A percentile compares a stretch with the other conserved stretches of the same genome.
Evolutionary conservation across 176 grass and related monocot genomes (phyloP).

Genomic region (Pontederia paniculata): DNA sequence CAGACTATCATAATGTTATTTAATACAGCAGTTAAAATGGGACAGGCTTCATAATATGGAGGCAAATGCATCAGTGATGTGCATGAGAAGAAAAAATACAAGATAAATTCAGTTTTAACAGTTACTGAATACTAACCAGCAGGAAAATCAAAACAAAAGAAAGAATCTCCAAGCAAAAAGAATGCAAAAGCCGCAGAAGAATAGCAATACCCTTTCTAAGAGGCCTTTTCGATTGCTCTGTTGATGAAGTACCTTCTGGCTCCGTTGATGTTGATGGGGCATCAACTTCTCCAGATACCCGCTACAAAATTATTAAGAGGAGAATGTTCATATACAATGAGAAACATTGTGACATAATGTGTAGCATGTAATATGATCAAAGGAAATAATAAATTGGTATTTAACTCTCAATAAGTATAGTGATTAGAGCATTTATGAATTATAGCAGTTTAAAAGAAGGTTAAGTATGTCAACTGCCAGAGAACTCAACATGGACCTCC

Average conservation of each 20-base stretch:
- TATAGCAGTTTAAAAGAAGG: no score
- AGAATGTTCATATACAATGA: not conserved
- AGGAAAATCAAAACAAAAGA: not conserved
- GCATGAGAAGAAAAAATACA: not conserved
- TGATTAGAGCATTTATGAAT: no score
- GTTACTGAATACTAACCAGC: no score
- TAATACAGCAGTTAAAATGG: no score
- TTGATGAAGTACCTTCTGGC: slow-evolving; percentile 32
- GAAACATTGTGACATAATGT: no score
- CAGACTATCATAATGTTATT: no score
- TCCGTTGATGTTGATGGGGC: slow-evolving; percentile 32
- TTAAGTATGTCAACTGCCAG: no score
- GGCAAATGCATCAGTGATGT: not conserved
- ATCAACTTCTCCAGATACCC: slow-evolving; percentile 44
- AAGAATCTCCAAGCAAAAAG: not conserved
- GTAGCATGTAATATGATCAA: no score
- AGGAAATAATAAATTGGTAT: no score
- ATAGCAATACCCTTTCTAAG: slow-evolving; percentile 48
- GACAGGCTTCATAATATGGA: not conserved
- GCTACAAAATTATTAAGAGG: slow-evolving; percentile 37
- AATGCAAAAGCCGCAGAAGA: not conserved
- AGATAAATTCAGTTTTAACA: no score
- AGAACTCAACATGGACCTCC: no score
- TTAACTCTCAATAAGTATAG: no score
- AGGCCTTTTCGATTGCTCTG: slow-evolving; percentile 53